Evolutionary conservation across 331 rosid species (phyloP), one percentile per base, ranked within the genome.

Genomic region (Dryas integrifolia): DNA sequence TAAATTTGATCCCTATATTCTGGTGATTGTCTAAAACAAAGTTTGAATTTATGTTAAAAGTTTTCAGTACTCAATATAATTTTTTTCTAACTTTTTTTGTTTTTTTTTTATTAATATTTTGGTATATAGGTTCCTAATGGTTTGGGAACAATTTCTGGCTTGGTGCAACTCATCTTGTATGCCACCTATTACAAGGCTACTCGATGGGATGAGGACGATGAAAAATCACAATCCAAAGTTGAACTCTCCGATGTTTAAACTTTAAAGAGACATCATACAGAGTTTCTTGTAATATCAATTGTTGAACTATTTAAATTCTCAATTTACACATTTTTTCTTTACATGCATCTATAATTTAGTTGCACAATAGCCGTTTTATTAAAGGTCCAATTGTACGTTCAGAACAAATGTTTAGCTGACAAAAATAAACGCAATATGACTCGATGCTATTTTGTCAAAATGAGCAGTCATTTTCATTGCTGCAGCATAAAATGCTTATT

Each of bases 1-100:
- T 62, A 82, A 67, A 77, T 80, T 88, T 55, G 94, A 92, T 82
- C 81, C 69, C 46, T 83, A 67, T 72, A 3, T 92, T 1, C 76
- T 72, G 84, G 96, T 87, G 89, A 78, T 67, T 46, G 9, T 53
- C 35, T 70, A 52, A 16, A 58, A 30, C 44, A 26, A 2, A 7
- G 35, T 30, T 30, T 30, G 2, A 30, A 30, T 30, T 30, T 30
- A 30, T 30, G 35, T 30, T 30, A 30, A 30, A 30, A 30, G 35
- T 30, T 30, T 30, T 30, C 35, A 1, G 35, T 30, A 30, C 35
- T 30, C 35, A 30, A 30, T 30, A 30, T n/a, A 12, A 15, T 58
- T 7, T 5, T 45, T 9, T 3, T 40, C 9, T 9, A n/a, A 38
- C 1, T 67, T 15, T n/a, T 2, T 5, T 60, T 18, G 30, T 45